Evolutionary conservation across 805 yeast species (phyloP).

Genomic region (Wickerhamiella allomyrinae): DNA sequence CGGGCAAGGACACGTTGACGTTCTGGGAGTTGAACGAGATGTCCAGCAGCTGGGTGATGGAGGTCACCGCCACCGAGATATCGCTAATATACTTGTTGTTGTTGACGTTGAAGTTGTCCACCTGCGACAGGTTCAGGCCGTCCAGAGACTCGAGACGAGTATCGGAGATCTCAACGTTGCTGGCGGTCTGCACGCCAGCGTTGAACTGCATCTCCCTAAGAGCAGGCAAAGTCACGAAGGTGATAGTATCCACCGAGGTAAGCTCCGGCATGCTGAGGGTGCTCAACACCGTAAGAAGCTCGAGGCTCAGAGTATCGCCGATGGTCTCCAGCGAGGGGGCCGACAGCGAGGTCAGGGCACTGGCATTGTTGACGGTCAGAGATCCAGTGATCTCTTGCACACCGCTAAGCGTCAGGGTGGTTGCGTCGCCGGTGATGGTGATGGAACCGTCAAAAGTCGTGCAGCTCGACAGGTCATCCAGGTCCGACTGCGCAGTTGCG

Average conservation of each 20-base stretch:
- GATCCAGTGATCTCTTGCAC: slow-evolving; percentile 69
- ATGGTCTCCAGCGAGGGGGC: slow-evolving; percentile 72
- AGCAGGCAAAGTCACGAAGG: slow-evolving; percentile 77
- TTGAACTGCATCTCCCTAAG: slow-evolving; percentile 54
- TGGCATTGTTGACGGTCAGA: slow-evolving; percentile 50
- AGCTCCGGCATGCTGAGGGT: slow-evolving; percentile 64
- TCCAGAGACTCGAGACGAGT: slow-evolving; percentile 27
- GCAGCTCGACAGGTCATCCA: slow-evolving; percentile 63
- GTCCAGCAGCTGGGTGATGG: slow-evolving; percentile 60
- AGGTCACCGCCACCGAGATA: slow-evolving; percentile 51
- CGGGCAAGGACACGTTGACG: slow-evolving; percentile 39
- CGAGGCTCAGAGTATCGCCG: slow-evolving; percentile 52
- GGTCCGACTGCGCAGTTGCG: slow-evolving; percentile 66
- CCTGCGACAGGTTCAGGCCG: slow-evolving; percentile 27
- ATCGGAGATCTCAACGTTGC: slow-evolving; percentile 39
- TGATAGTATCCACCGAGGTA: slow-evolving; percentile 66
- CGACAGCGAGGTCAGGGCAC: slow-evolving; percentile 44
- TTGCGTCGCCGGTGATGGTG: slow-evolving; percentile 50
- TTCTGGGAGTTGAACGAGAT: slow-evolving; percentile 76
- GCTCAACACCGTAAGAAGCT: slow-evolving; percentile 49
- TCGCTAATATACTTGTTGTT: slow-evolving; percentile 66
- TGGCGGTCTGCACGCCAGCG: slow-evolving; percentile 58
- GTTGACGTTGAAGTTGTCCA: slow-evolving; percentile 48
- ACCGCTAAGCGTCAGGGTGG: slow-evolving; percentile 40
- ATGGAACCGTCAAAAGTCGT: slow-evolving; percentile 69